These are phyloP conservation scores for Ochetophila trinervis DNA, from an alignment of 306 rosid genomes.

Conservation along the genomic window DNA sequence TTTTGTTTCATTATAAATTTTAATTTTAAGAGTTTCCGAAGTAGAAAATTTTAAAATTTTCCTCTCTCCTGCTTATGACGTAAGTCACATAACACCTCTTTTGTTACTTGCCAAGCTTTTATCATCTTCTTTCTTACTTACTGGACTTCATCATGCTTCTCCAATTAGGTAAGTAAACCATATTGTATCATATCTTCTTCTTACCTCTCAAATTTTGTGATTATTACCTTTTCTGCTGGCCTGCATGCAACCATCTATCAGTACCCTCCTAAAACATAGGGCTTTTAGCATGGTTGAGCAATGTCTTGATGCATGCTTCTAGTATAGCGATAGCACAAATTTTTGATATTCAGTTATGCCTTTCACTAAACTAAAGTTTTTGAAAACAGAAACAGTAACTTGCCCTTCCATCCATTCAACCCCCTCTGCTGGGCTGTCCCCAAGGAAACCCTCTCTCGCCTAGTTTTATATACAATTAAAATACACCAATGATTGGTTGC, in stretches of 20 bases:
- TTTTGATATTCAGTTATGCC: no score
- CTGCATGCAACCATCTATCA: background rate
- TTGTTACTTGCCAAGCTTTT: background rate
- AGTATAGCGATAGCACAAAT: background rate
- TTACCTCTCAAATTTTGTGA: background rate
- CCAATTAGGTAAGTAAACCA: background rate
- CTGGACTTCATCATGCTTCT: background rate
- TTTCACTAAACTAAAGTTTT: no score
- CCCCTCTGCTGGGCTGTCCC: no score
- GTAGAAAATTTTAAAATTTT: background rate
- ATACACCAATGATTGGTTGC: no score
- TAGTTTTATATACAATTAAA: no score
- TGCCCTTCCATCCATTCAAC: no score
- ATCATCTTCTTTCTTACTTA: no score
- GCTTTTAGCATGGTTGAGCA: slow-evolving; percentile 1
- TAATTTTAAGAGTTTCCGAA: background rate
- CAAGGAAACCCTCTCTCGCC: no score
- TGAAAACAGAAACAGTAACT: no score
- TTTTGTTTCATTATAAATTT: background rate
- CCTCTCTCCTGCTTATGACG: background rate
- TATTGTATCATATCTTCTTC: background rate
- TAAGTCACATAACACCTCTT: background rate
- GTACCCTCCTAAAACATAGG: background rate
- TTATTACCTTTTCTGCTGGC: background rate
- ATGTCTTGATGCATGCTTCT: background rate